Evolutionary conservation across 2,329 filamentous ascomycete species (phyloP).

Genomic region (Colletotrichum euphorbiae): DNA sequence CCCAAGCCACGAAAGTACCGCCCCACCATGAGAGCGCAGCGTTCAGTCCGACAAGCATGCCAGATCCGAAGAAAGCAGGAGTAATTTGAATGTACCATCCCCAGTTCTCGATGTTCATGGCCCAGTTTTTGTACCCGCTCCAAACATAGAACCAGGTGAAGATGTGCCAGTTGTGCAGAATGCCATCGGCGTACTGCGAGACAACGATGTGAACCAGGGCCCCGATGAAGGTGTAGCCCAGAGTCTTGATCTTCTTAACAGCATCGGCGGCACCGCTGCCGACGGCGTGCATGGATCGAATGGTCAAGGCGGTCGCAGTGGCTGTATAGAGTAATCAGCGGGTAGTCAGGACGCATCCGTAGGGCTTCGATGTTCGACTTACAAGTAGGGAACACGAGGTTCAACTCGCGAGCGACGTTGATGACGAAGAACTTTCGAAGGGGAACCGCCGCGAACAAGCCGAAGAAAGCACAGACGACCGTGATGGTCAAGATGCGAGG

Average conservation of each 20-base stretch:
- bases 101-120: conserved; percentile 69
- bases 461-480: conserved; percentile 71
- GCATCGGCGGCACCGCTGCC: conserved; percentile 63
- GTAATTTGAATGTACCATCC: conserved; percentile 71
- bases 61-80: conserved; percentile 70
- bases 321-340: conserved; percentile 42
- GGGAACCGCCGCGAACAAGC: conserved; percentile 71
- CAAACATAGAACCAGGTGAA: conserved; percentile 67
- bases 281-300: conserved; percentile 70
- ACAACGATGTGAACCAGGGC: conserved; percentile 66
- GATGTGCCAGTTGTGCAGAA: conserved; percentile 69
- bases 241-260: conserved; percentile 66
- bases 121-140: conserved; percentile 62
- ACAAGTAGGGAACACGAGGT: conserved; percentile 67
- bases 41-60: conserved; percentile 62
- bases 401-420: conserved; percentile 70
- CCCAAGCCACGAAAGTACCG: conserved; percentile 67
- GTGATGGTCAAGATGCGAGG: conserved; percentile 69
- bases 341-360: neutral
- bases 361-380: accelerated
- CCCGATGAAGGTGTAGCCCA: conserved; percentile 61
- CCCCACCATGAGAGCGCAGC: conserved; percentile 67
- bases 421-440: conserved; percentile 77
- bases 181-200: conserved; percentile 69
- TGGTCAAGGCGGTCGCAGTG: conserved; percentile 70